Evolutionary conservation across 108 stramenopile species (phyloP).

Genomic region (Skeletonema potamos): DNA sequence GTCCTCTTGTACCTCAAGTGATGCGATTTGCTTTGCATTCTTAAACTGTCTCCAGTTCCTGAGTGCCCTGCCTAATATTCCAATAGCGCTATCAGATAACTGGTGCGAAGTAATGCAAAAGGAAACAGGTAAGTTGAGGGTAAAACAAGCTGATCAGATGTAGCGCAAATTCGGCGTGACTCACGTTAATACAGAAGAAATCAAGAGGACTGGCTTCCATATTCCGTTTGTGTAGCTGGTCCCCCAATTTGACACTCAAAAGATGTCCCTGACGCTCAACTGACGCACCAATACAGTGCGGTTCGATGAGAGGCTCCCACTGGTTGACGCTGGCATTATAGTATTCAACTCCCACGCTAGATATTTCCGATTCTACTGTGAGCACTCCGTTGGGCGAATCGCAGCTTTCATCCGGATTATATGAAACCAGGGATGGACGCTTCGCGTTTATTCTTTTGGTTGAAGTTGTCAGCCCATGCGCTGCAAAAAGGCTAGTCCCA

Average conservation of each 20-base stretch:
- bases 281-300: constrained; percentile 37
- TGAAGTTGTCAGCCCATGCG: constrained; percentile 52
- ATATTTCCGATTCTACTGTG: constrained; percentile 2
- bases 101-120: not conserved
- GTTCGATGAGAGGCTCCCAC: constrained; percentile 69
- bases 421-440: constrained; percentile 25
- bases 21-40: not conserved
- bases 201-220: not conserved
- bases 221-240: not conserved
- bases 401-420: not conserved
- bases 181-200: constrained; percentile 14
- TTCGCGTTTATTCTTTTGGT: constrained; percentile 34
- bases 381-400: not conserved
- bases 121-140: not conserved
- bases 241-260: not conserved
- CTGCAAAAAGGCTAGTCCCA: constrained; percentile 27
- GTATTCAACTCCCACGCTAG: constrained; percentile 48
- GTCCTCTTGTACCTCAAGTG: not conserved
- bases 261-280: constrained; percentile 42
- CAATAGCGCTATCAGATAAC: constrained; percentile 19
- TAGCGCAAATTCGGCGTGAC: not conserved
- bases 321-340: constrained; percentile 58
- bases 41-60: constrained; percentile 8
- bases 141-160: not conserved
- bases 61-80: constrained; percentile 9